Percentiles rank a stretch among this genome's conserved stretches.
Conservation (phyloP, 306 rosid species). For the Purshia tridentata region DNA sequence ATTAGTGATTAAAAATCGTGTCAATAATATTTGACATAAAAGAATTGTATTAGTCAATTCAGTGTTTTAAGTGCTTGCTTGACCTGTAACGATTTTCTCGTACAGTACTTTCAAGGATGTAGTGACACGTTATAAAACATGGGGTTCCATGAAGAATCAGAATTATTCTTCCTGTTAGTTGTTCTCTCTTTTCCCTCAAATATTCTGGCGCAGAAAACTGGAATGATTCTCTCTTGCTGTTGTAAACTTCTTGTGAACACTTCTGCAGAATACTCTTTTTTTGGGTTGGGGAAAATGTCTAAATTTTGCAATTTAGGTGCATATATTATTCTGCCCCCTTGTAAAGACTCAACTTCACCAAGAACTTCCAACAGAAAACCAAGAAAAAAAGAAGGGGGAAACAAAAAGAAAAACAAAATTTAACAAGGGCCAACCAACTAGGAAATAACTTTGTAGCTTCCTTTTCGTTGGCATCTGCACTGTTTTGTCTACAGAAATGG, state of each 20-base stretch:
- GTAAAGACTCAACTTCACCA: background rate
- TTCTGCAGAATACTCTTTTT: background rate
- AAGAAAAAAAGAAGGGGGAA: background rate
- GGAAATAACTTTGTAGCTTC: slow-evolving; percentile 19
- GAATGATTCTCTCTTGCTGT: background rate
- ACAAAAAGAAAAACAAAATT: background rate
- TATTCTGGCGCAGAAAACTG: background rate
- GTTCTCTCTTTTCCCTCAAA: background rate
- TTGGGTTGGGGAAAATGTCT: background rate
- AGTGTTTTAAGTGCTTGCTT: background rate
- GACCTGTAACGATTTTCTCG: background rate
- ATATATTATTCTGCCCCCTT: background rate
- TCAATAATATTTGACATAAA: background rate
- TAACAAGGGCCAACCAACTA: background rate
- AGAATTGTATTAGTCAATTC: too few relatives aligned
- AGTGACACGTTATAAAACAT: background rate
- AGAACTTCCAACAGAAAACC: background rate
- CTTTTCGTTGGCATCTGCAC: slow-evolving; percentile 25
- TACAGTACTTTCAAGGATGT: background rate
- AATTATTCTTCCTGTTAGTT: slow-evolving; percentile 9
- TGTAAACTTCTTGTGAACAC: background rate
- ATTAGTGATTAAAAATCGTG: background rate
- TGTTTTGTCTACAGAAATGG: slow-evolving; percentile 3
- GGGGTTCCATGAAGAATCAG: background rate
- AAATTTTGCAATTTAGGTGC: too few relatives aligned